Evolutionary conservation across 1,284 basidiomycete genomes (phyloP).

Genomic region (Clitocybe nebularis): DNA sequence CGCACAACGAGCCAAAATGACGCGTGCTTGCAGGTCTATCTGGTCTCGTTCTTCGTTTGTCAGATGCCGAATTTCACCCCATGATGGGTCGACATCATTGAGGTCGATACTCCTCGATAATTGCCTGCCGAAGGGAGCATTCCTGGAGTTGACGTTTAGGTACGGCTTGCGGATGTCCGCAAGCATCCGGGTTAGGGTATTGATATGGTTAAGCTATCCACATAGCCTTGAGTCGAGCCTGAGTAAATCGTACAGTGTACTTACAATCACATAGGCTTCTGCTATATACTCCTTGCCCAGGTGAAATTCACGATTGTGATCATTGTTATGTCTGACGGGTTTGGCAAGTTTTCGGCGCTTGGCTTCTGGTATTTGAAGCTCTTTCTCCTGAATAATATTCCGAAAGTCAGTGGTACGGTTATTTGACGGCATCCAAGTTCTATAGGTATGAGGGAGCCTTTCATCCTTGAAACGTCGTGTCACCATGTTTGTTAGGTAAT

Average conservation of each 20-base stretch:
- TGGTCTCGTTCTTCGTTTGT: slow-evolving; percentile 87
- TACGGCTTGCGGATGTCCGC: slow-evolving; percentile 71
- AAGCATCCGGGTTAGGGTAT: slow-evolving; percentile 67
- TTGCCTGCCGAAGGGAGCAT: slow-evolving; percentile 45
- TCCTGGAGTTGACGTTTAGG: slow-evolving; percentile 66
- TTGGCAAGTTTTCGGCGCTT: slow-evolving; percentile 50
- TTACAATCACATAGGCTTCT: slow-evolving; percentile 73
- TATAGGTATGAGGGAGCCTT: not conserved
- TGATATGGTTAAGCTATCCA: slow-evolving; percentile 65
- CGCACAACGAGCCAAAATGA: slow-evolving; percentile 78
- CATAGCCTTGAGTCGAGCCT: slow-evolving; percentile 9
- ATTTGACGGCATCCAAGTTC: slow-evolving; percentile 39
- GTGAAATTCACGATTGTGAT: slow-evolving; percentile 30
- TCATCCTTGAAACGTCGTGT: no score
- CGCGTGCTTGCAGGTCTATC: slow-evolving; percentile 83
- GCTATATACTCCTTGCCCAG: slow-evolving; percentile 64
- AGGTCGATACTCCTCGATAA: slow-evolving; percentile 54
- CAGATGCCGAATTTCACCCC: slow-evolving; percentile 68
- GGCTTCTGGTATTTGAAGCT: slow-evolving; percentile 35
- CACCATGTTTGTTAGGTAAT: not conserved
- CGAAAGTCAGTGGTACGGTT: slow-evolving; percentile 63
- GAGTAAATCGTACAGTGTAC: slow-evolving; percentile 21
- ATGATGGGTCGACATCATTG: slow-evolving; percentile 46
- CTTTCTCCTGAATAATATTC: slow-evolving; percentile 44
- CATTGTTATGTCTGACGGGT: slow-evolving; percentile 28